These are phyloP conservation scores for Lasiosphaeria hispida DNA, from an alignment of 495 filamentous ascomycete species.

Conservation along the genomic window DNA sequence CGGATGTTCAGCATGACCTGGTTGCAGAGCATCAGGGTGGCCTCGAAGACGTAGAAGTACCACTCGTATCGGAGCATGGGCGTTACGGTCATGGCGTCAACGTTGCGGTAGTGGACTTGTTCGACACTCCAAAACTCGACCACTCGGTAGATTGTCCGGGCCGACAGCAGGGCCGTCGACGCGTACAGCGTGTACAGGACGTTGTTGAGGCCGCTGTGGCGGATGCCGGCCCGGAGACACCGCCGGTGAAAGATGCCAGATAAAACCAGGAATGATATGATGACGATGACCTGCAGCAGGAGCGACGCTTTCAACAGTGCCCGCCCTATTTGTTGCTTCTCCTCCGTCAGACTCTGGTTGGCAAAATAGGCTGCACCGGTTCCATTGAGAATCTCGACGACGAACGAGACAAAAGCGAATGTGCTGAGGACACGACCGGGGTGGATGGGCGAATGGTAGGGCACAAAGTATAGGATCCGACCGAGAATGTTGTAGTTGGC, in stretches of 20 bases:
- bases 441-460: slow-evolving; percentile 73
- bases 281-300: slow-evolving; percentile 64
- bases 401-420: slow-evolving; percentile 62
- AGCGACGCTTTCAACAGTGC: slow-evolving; percentile 64
- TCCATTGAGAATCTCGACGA: slow-evolving; percentile 66
- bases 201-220: slow-evolving; percentile 55
- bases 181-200: slow-evolving; percentile 60
- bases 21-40: slow-evolving; percentile 61
- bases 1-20: slow-evolving; percentile 59
- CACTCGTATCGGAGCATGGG: slow-evolving; percentile 64
- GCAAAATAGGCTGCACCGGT: slow-evolving; percentile 63
- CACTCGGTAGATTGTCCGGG: slow-evolving; percentile 64
- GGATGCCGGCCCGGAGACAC: slow-evolving; percentile 52
- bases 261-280: slow-evolving; percentile 58
- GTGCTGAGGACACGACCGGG: slow-evolving; percentile 73
- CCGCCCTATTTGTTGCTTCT: slow-evolving; percentile 52
- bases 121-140: slow-evolving; percentile 58
- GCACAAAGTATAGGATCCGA: slow-evolving; percentile 74
- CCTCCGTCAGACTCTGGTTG: slow-evolving; percentile 47
- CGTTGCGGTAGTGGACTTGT: slow-evolving; percentile 29
- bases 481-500: slow-evolving; percentile 76
- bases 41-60: slow-evolving; percentile 74
- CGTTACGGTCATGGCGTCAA: slow-evolving; percentile 38
- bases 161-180: slow-evolving; percentile 58
- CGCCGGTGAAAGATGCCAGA: slow-evolving; percentile 58